Percentiles rank a stretch among this genome's conserved stretches.
Evolutionary conservation across 768 basidiomycete genomes (phyloP).

Genomic region (Suillus hirtellus): DNA sequence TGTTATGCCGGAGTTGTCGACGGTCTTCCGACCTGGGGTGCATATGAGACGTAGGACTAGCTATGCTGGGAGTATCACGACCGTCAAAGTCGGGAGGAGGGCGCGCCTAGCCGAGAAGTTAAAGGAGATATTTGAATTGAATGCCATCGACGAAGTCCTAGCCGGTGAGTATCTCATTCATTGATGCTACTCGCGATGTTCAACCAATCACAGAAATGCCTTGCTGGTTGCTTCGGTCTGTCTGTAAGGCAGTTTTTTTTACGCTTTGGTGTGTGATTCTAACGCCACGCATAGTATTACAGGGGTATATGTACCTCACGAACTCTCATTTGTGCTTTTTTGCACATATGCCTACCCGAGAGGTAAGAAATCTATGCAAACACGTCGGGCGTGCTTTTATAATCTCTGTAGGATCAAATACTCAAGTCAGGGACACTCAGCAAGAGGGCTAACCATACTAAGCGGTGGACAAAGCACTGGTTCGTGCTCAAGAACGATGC

Average conservation of each 20-base stretch:
- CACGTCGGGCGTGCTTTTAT: conserved; percentile 11
- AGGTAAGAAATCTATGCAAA: conserved; percentile 48
- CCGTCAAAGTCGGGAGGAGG: conserved; percentile 68
- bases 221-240: conserved; percentile 89
- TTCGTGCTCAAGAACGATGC: conserved; percentile 95
- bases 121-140: conserved; percentile 82
- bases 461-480: conserved; percentile 95
- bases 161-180: conserved; percentile 53
- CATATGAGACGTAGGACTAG: conserved; percentile 28
- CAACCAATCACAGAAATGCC: conserved; percentile 67
- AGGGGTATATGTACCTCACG: conserved; percentile 97
- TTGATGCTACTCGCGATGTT: conserved; percentile 6
- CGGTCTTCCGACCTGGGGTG: conserved; percentile 20
- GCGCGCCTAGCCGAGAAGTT: conserved; percentile 83
- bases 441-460: conserved; percentile 87
- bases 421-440: conserved; percentile 89
- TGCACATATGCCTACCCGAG: conserved; percentile 87
- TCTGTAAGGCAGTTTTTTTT: conserved; percentile 58
- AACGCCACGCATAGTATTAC: conserved; percentile 61
- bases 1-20: conserved; percentile 5
- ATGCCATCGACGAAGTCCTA: conserved; percentile 80
- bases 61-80: conserved; percentile 67
- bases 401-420: conserved; percentile 70
- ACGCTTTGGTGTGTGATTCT: not conserved
- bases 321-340: conserved; percentile 95